Conservation (phyloP, 1,284 basidiomycete species). For the Prillingera fragicola region DNA sequence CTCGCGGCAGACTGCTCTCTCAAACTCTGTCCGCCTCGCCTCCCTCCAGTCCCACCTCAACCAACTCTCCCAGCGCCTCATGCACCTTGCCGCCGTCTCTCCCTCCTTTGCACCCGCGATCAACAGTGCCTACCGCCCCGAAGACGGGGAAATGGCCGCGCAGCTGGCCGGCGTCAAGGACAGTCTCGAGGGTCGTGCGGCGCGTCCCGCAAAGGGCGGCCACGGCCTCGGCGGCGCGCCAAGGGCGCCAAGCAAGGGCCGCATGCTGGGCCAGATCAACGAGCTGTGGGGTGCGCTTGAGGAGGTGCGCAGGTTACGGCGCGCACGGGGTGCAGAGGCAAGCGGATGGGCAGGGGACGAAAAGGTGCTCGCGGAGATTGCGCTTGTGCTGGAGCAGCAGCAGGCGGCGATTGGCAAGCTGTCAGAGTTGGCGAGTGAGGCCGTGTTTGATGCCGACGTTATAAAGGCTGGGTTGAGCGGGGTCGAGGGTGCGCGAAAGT, state of each 20-base stretch:
- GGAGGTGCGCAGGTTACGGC: conserved; percentile 54
- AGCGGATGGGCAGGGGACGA: conserved; percentile 76
- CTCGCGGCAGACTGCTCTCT: conserved; percentile 61
- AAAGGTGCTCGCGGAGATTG: conserved; percentile 68
- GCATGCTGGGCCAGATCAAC: conserved; percentile 59
- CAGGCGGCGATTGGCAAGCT: conserved; percentile 74
- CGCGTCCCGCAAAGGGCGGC: neutral
- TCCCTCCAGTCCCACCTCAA: conserved; percentile 63
- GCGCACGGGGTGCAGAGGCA: conserved; percentile 48
- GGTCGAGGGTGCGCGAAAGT: conserved; percentile 13
- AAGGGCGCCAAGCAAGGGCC: conserved; percentile 44
- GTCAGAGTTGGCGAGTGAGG: conserved; percentile 64
- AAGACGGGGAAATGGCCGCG: conserved; percentile 67
- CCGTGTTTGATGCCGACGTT: conserved; percentile 64
- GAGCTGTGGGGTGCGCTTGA: conserved; percentile 82
- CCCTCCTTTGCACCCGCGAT: conserved; percentile 73
- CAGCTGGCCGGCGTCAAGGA: conserved; percentile 70
- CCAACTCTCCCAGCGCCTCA: conserved; percentile 67
- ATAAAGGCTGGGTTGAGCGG: conserved; percentile 47
- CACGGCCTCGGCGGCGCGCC: conserved; percentile 15
- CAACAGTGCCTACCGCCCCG: conserved; percentile 69
- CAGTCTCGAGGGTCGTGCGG: conserved; percentile 56
- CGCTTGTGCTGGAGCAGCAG: conserved; percentile 70
- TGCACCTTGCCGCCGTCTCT: conserved; percentile 66
- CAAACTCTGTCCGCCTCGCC: conserved; percentile 64